These are phyloP conservation scores for Fusarium bulbicola DNA, from an alignment of 2,329 filamentous ascomycete genomes.

Conservation along the genomic window DNA sequence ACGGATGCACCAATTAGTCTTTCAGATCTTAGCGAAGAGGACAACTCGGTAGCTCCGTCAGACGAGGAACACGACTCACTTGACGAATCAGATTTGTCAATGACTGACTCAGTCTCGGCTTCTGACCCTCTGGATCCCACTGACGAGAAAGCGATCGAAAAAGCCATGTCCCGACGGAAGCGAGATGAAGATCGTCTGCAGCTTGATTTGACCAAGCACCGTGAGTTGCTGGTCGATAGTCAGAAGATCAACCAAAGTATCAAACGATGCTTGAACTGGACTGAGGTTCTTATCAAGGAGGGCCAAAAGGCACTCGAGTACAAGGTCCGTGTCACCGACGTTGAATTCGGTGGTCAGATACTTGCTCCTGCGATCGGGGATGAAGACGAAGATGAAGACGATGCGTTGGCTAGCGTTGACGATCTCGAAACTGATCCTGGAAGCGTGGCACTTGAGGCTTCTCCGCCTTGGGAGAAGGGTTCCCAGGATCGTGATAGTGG, in stretches of 20 bases:
- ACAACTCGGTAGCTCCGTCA: slow-evolving; percentile 44
- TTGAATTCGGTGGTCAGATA: slow-evolving; percentile 83
- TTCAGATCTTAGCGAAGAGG: slow-evolving; percentile 58
- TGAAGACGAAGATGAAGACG: slow-evolving; percentile 38
- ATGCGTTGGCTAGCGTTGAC: slow-evolving; percentile 26
- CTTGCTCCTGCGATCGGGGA: slow-evolving; percentile 74
- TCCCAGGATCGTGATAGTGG: slow-evolving; percentile 63
- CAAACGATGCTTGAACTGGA: slow-evolving; percentile 87
- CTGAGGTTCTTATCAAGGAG: slow-evolving; percentile 89
- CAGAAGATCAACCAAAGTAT: slow-evolving; percentile 97
- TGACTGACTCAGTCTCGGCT: slow-evolving; percentile 47
- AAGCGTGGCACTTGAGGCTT: slow-evolving; percentile 36
- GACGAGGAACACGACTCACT: slow-evolving; percentile 59
- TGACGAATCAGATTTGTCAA: slow-evolving; percentile 62
- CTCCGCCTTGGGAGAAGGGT: slow-evolving; percentile 49
- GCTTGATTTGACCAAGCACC: slow-evolving; percentile 87
- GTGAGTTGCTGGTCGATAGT: slow-evolving; percentile 86
- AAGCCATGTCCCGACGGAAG: slow-evolving; percentile 59
- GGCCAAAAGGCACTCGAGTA: slow-evolving; percentile 89
- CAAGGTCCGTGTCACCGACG: slow-evolving; percentile 78
- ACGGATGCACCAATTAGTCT: slow-evolving; percentile 56
- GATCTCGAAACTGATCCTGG: slow-evolving; percentile 31
- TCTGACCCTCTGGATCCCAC: slow-evolving; percentile 51
- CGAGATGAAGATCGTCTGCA: slow-evolving; percentile 85
- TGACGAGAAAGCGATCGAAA: slow-evolving; percentile 45